phyloP scores from a whole-genome alignment of 2,329 filamentous ascomycete genomes.

The Fusarium sp. region DNA sequence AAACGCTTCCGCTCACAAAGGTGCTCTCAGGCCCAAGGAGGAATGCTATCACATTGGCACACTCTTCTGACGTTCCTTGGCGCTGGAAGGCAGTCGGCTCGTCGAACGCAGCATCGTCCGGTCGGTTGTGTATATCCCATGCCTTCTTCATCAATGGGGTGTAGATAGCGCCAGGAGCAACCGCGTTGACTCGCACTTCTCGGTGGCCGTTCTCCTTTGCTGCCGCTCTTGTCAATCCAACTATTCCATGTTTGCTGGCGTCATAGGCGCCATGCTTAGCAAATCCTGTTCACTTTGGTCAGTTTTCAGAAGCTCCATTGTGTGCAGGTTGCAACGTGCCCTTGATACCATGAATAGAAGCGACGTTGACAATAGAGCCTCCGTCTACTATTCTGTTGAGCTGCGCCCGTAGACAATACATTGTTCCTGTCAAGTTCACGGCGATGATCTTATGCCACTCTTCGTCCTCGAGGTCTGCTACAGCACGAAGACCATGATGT shows the following conservation, averaged over 20 bases:
- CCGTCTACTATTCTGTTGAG: slow-evolving; percentile 56
- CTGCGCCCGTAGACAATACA: slow-evolving; percentile 63
- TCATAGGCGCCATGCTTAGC: slow-evolving; percentile 54
- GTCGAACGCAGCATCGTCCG: slow-evolving; percentile 56
- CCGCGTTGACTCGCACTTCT: slow-evolving; percentile 60
- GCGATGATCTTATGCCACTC: slow-evolving; percentile 63
- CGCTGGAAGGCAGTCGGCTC: slow-evolving; percentile 58
- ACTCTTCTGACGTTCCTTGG: slow-evolving; percentile 57
- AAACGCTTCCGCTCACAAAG: slow-evolving; percentile 55
- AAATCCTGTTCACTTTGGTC: slow-evolving; percentile 47
- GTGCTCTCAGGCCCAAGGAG: slow-evolving; percentile 53
- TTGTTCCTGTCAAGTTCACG: slow-evolving; percentile 64
- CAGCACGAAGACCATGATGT: slow-evolving; percentile 55
- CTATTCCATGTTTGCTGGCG: slow-evolving; percentile 55
- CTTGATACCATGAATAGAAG: slow-evolving; percentile 60
- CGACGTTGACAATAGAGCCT: slow-evolving; percentile 70
- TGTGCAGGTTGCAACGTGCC: slow-evolving; percentile 50
- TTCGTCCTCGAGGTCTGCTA: slow-evolving; percentile 60
- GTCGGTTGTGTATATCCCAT: slow-evolving; percentile 52
- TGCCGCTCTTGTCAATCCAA: slow-evolving; percentile 54
- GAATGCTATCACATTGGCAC: slow-evolving; percentile 52
- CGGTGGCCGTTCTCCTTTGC: slow-evolving; percentile 57
- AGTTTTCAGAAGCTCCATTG: slow-evolving; percentile 15
- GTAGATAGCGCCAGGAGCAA: slow-evolving; percentile 62
- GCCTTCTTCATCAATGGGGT: slow-evolving; percentile 63